Evolutionary conservation across 345 rosid genomes (phyloP).

Genomic region (Euphorbia tirucalli): DNA sequence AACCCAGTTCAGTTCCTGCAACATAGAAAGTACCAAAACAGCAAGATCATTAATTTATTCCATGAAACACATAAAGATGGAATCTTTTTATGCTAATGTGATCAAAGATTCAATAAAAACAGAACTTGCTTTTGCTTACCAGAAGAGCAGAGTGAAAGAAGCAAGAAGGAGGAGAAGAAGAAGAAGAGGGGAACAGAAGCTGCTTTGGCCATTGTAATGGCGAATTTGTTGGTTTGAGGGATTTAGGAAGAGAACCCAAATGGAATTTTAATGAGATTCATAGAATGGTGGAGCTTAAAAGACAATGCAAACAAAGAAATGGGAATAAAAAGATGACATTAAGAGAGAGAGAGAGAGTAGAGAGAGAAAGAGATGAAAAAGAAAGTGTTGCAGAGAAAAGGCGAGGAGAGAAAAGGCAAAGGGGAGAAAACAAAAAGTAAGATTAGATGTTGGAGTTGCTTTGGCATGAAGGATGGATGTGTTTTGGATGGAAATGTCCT

Average conservation of each 20-base stretch:
- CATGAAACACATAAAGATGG: background rate
- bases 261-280: conserved; percentile 22
- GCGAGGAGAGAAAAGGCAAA: background rate
- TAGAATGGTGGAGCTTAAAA: conserved; percentile 24
- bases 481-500: conserved; percentile 9
- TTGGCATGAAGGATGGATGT: conserved; percentile 47
- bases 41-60: too few species aligned
- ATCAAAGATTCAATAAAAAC: background rate
- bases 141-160: conserved; percentile 19
- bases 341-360: too few species aligned
- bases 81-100: background rate
- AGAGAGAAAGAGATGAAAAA: conserved; percentile 9
- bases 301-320: conserved; percentile 20
- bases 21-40: background rate
- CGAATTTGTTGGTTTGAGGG: conserved; percentile 16
- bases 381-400: too few species aligned
- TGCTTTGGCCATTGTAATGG: conserved; percentile 42
- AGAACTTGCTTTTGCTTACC: conserved; percentile 15
- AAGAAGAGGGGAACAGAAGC: conserved; percentile 29
- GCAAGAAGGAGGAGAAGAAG: conserved; percentile 18
- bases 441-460: conserved; percentile 35
- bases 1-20: conserved; percentile 38
- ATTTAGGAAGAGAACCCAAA: conserved; percentile 24
- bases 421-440: conserved; percentile 8
- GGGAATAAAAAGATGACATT: conserved; percentile 15